Conservation (phyloP, 208 protist species). For the Acanthamoeba lenticulata region DNA sequence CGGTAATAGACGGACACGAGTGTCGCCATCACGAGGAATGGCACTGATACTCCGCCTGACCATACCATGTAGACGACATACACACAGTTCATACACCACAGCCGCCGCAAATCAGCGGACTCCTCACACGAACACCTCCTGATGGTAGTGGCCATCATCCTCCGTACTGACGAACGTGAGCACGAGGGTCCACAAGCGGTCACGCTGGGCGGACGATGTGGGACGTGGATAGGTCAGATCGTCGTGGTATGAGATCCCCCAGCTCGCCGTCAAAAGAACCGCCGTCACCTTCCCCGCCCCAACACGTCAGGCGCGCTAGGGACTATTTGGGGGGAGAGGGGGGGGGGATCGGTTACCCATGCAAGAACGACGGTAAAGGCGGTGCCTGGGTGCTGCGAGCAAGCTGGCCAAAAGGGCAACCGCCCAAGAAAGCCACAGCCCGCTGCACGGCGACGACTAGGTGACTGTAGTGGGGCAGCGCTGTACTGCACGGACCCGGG, state of each 20-base stretch:
- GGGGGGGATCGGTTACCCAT: not conserved
- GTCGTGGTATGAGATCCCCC: not conserved
- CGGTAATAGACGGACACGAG: conserved; percentile 7
- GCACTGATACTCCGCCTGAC: not conserved
- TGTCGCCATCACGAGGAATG: not conserved
- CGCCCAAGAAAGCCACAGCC: not conserved
- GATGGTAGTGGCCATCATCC: too few species aligned
- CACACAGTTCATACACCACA: too few species aligned
- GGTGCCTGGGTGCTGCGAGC: not conserved
- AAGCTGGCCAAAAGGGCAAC: not conserved
- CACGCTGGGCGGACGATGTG: not conserved
- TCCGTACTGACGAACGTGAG: not conserved
- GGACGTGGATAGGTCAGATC: not conserved
- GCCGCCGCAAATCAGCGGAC: too few species aligned
- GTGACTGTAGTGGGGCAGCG: not conserved
- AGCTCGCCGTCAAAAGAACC: not conserved
- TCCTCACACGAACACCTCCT: too few species aligned
- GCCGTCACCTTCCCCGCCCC: not conserved
- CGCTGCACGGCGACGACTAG: not conserved
- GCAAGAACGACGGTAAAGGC: not conserved
- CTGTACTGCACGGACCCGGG: not conserved
- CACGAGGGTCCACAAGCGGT: not conserved
- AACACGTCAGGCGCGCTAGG: too few species aligned
- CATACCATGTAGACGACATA: not conserved
- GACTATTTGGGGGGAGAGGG: not conserved